Evolutionary conservation across 1,139 yeast species (phyloP).

Genomic region (Protomyces macrosporus): DNA sequence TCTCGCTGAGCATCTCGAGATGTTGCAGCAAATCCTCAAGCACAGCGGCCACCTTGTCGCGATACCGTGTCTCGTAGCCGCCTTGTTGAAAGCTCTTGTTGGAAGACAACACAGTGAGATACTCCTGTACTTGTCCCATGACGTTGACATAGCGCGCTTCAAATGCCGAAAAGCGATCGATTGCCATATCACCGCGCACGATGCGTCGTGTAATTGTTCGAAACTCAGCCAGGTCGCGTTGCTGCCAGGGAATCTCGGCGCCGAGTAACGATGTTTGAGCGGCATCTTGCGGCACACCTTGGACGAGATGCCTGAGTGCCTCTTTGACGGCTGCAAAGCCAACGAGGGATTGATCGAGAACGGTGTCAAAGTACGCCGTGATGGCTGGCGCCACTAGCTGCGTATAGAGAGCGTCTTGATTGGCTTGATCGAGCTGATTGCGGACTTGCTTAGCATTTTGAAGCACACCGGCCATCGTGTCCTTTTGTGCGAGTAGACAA

Average conservation of each 20-base stretch:
- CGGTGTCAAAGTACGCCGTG: background rate
- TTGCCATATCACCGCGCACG: slow-evolving; percentile 6
- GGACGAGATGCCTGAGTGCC: background rate
- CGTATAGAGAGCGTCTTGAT: background rate
- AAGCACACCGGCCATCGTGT: background rate
- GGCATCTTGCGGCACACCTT: background rate
- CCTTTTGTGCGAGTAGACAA: background rate
- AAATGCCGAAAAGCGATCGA: background rate
- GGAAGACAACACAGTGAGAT: background rate
- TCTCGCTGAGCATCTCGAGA: background rate
- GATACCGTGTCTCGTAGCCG: background rate
- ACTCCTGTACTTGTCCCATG: background rate
- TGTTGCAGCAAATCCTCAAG: background rate
- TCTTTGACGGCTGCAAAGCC: background rate
- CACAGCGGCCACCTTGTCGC: background rate
- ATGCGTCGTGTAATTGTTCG: background rate
- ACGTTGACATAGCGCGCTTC: background rate
- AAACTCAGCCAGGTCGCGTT: background rate
- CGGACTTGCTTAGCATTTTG: background rate
- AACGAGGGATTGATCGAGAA: background rate
- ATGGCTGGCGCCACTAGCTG: background rate
- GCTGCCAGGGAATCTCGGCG: slow-evolving; percentile 4
- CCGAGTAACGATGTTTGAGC: background rate
- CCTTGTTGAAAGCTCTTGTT: background rate
- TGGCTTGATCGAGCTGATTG: slow-evolving; percentile 3